Evolutionary conservation across 345 rosid species (phyloP), one percentile per base, ranked within the genome.

Genomic region (Hevea brasiliensis): DNA sequence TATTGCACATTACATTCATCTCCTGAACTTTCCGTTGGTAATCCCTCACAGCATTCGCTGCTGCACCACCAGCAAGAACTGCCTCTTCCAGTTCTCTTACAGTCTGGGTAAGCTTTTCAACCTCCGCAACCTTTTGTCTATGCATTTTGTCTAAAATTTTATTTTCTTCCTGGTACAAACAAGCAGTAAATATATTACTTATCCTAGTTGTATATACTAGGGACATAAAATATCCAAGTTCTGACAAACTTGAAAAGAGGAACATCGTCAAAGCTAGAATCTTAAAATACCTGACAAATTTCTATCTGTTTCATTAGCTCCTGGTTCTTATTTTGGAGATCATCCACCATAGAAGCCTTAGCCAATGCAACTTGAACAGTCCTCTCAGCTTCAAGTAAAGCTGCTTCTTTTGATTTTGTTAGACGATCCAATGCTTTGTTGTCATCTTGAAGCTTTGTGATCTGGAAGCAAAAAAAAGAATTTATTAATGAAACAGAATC

Each of bases 51-150:
- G 97, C 97, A 73, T 94, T 94, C 63, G 99, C 99, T 50, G 98
- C 98, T 47, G 97, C 98, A 78, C 98, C 98, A 72, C 98, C 98
- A 62, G 98, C 93, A 78, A 94, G 98, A 82, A 94, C 98, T 80
- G 98, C 97, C 87, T 94, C 98, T 85, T 94, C 98, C 66, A 94
- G 87, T 84, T 94, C 98, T 55, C 94, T 79, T 62, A 95, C 99
- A 65, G 89, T 92, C 84, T 95, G 99, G 63, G 93, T 91, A 78
- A 95, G 92, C 87, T 92, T 95, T 81, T 95, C 99, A 80, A 95
- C 98, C 90, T 95, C 98, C 10, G 97, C 98, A 78, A 95, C 98
- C 81, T 95, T 95, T 82, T 89, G 97, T 55, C 99, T 81, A 73
- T 95, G 96, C 99, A 95, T 87, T 87, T 85, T 95, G 87, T 95